Evolutionary conservation across 768 basidiomycete genomes (phyloP), one percentile per base, ranked within the genome.

Genomic region (Pulveroboletus frians): DNA sequence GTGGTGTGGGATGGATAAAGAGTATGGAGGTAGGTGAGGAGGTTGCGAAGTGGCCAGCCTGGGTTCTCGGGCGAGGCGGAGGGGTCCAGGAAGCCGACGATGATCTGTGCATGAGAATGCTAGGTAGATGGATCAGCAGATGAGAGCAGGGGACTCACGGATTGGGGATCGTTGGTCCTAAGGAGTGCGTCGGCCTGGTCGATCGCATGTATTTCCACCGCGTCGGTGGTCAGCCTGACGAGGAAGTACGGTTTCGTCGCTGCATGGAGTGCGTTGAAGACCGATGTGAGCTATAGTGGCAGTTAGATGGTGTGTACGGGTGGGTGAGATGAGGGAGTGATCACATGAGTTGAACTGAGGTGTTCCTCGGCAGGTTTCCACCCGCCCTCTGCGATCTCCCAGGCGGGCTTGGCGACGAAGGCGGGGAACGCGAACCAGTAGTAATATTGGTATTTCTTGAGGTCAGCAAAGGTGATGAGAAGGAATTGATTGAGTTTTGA

Each of bases 371-470:
- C 85, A 27, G 55, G 46, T 42, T 63, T 69, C 81, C 87, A 88
- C 0, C 84, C 86, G 10, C 69, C 62, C 6, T 74, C 77, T 30
- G 73, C 71, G 56, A 89, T 84, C 72, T 90, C 85, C 94, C 94
- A 97, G 5, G 86, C 81, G 7, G 96, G 93, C 57, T 90, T 92
- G 18, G 88, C 74, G 0, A 85, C 84, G 55, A 97, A 84, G 0
- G 94, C 92, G 2, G 96, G 95, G 66, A 97, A 96, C 0, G 89
- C 88, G 62, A 97, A 97, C 96, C 95, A 99, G 69, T 97, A 97
- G 62, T 85, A 93, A 65, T 92, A 98, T 57, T 85, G 87, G 75
- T 96, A 97, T 67, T 94, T 97, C 77, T 98, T 99, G 58, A 99
- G 83, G 68, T 99, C 96, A 1, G 96, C 91, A 58, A 84, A 98